Evolutionary conservation across 2,329 filamentous ascomycete genomes (phyloP).

Genomic region (Colletotrichum tabaci): DNA sequence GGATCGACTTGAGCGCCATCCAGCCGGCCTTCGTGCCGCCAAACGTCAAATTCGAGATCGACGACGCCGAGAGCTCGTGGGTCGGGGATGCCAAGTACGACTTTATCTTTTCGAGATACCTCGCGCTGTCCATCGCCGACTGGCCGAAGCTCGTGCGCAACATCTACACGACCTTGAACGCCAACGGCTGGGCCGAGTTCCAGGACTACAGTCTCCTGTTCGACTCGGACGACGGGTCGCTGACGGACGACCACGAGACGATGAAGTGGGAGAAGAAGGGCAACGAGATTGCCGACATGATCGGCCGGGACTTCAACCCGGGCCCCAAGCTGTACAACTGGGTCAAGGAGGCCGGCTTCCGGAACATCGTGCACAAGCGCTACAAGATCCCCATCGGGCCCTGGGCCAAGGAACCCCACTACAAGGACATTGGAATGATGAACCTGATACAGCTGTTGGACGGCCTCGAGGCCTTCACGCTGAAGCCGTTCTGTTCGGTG

Average conservation of each 20-base stretch:
- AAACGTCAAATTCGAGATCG: conserved; percentile 60
- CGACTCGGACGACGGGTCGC: conserved; percentile 45
- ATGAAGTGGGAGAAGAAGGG: conserved; percentile 42
- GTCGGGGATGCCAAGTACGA: conserved; percentile 53
- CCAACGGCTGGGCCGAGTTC: conserved; percentile 52
- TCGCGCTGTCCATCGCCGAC: conserved; percentile 20
- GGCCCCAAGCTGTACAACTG: conserved; percentile 47
- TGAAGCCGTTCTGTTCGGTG: conserved; percentile 48
- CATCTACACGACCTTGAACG: conserved; percentile 48
- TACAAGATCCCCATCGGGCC: conserved; percentile 53
- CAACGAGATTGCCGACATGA: conserved; percentile 43
- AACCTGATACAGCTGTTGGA: conserved; percentile 41
- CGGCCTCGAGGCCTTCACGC: conserved; percentile 46
- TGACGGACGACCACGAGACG: conserved; percentile 24
- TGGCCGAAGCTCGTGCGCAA: conserved; percentile 10
- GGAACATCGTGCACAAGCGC: conserved; percentile 49
- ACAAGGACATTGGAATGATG: conserved; percentile 50
- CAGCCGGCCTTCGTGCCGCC: conserved; percentile 62
- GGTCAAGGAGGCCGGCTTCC: conserved; percentile 54
- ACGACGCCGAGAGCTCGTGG: conserved; percentile 64
- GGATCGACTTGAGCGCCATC: conserved; percentile 27
- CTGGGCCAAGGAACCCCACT: conserved; percentile 53
- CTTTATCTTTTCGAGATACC: conserved; percentile 48
- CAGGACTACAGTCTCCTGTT: conserved; percentile 44
- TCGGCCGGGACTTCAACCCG: conserved; percentile 50